A percentile compares a stretch with the other conserved stretches of the same genome.
phyloP scores from a whole-genome alignment of 2,329 filamentous ascomycete species.

The Dactylellina cionopaga region DNA sequence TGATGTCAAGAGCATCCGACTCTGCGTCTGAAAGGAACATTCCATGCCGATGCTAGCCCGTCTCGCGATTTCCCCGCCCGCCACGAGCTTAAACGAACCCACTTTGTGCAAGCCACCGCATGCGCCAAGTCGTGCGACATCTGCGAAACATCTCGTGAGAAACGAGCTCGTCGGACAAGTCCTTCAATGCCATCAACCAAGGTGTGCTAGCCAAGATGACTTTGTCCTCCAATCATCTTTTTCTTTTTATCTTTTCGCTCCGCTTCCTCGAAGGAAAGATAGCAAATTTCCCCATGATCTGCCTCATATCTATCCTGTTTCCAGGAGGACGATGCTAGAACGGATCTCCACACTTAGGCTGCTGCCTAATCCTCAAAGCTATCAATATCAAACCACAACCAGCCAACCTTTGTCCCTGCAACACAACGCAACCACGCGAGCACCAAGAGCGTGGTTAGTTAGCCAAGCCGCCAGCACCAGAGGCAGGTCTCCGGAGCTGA shows the following conservation, averaged over 20 bases:
- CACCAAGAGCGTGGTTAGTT: no score
- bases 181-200: neutral
- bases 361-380: slow-evolving; percentile 44
- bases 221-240: slow-evolving; percentile 17
- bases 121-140: slow-evolving; percentile 52
- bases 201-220: neutral
- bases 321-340: slow-evolving; percentile 11
- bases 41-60: slow-evolving; percentile 44
- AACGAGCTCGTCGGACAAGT: neutral
- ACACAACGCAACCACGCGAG: slow-evolving; percentile 16
- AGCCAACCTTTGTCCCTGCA: slow-evolving; percentile 2
- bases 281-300: slow-evolving; percentile 17
- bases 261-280: neutral
- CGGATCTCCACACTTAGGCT: slow-evolving; percentile 34
- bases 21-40: slow-evolving; percentile 25
- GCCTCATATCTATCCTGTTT: slow-evolving; percentile 21
- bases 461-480: no score
- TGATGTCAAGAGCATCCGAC: neutral
- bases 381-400: slow-evolving; percentile 35
- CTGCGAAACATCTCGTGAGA: slow-evolving; percentile 14
- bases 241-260: neutral
- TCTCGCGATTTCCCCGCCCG: slow-evolving; percentile 21
- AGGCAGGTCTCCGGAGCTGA: neutral
- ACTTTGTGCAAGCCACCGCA: slow-evolving; percentile 30
- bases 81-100: slow-evolving; percentile 44